Conservation (phyloP, 441 rosid genomes). For the Croton laevigatus region DNA sequence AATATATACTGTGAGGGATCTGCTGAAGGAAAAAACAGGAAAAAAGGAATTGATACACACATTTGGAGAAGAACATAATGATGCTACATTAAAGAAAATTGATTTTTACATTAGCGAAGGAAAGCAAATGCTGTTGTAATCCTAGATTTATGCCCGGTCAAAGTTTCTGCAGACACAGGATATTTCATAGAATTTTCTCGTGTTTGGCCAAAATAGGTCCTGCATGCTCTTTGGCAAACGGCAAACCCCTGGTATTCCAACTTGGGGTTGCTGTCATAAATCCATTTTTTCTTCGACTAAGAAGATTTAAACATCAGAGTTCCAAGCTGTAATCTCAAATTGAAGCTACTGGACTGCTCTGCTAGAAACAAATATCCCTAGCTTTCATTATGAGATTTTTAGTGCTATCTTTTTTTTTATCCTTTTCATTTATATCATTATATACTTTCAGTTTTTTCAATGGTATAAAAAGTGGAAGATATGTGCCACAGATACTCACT, state of each 20-base stretch:
- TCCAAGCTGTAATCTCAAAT: not conserved
- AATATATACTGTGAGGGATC: not conserved
- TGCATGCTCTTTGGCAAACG: not conserved
- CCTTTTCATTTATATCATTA: not conserved
- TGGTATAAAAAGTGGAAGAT: not conserved
- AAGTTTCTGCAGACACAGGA: not conserved
- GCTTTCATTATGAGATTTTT: not conserved
- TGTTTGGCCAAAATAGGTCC: not conserved
- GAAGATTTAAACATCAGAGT: not conserved
- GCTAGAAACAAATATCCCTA: not conserved
- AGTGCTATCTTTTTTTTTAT: not conserved
- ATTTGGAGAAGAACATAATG: not conserved
- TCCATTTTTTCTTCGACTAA: not conserved
- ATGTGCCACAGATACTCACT: slow-evolving; percentile 12
- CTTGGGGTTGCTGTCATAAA: not conserved
- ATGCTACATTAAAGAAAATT: not conserved
- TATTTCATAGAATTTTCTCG: not conserved
- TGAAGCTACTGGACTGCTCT: slow-evolving; percentile 11
- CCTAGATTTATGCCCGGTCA: not conserved
- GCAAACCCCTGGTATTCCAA: not conserved
- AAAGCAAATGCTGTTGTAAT: not conserved
- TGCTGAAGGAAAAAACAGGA: too few species aligned
- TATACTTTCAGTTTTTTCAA: not conserved
- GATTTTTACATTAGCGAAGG: not conserved
- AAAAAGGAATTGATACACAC: too few species aligned